Percentiles rank a stretch among this genome's conserved stretches.
Conservation (phyloP, 768 basidiomycete genomes). For the Rhizopogon vesiculosus region DNA sequence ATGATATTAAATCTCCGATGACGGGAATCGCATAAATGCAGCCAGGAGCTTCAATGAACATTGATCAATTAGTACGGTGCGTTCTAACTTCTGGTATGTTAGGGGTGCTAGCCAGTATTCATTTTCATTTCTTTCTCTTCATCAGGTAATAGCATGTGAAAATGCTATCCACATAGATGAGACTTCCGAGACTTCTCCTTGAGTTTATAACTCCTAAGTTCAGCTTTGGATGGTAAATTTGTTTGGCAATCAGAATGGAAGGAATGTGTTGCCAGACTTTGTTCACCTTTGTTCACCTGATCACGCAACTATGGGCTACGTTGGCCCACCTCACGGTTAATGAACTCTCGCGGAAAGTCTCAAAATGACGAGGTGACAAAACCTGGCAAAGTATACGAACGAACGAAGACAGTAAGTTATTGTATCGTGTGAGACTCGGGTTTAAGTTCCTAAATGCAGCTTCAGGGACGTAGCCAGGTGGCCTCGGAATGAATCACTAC, state of each 20-base stretch:
- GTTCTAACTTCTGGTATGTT: too few species aligned
- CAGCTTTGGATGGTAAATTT: background rate
- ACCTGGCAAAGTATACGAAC: background rate
- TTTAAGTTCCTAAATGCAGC: background rate
- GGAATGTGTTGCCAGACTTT: too few species aligned
- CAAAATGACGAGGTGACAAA: conserved; percentile 8
- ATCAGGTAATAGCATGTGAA: too few species aligned
- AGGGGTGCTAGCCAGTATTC: too few species aligned
- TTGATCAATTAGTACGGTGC: too few species aligned
- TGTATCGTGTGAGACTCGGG: conserved; percentile 5
- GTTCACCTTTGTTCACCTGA: too few species aligned
- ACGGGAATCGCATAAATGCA: too few species aligned
- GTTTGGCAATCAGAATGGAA: background rate
- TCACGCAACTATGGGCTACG: too few species aligned
- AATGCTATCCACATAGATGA: conserved; percentile 4
- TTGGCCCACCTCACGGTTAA: too few species aligned
- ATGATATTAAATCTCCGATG: too few species aligned
- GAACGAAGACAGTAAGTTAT: conserved; percentile 11
- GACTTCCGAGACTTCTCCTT: conserved; percentile 7
- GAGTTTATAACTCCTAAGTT: background rate
- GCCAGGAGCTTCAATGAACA: too few species aligned
- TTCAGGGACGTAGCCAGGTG: background rate
- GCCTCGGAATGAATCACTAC: background rate
- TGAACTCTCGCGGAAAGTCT: fast-evolving
- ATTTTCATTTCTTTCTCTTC: background rate